Conservation (phyloP, 2,329 filamentous ascomycete species). For the Didymosphaeria variabile region DNA sequence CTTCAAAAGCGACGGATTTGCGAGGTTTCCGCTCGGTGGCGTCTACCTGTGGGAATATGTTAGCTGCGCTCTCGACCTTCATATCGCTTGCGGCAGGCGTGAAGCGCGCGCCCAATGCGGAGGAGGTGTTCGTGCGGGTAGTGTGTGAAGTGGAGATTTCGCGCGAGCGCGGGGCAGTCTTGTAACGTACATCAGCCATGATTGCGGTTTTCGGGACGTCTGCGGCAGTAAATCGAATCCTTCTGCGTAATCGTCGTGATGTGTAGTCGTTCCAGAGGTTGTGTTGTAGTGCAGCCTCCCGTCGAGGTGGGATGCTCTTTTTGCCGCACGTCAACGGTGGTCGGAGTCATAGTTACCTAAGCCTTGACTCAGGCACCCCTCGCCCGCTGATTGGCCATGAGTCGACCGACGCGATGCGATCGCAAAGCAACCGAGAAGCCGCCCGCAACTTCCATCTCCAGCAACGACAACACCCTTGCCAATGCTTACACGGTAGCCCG, state of each 20-base stretch:
- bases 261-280: slow-evolving; percentile 1
- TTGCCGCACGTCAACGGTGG: slow-evolving; percentile 21
- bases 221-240: slow-evolving; percentile 9
- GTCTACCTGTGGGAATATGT: slow-evolving; percentile 33
- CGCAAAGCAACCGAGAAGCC: slow-evolving; percentile 26
- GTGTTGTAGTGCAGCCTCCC: slow-evolving; percentile 5
- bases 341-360: slow-evolving; percentile 22
- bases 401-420: slow-evolving; percentile 22
- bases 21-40: slow-evolving; percentile 73
- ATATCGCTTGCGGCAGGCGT: background rate
- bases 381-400: slow-evolving; percentile 36
- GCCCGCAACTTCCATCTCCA: slow-evolving; percentile 19
- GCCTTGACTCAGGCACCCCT: slow-evolving; percentile 28
- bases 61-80: background rate
- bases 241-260: background rate
- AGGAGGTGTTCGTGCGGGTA: background rate
- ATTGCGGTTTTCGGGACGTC: slow-evolving; percentile 51
- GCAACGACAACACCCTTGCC: slow-evolving; percentile 14
- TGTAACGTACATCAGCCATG: slow-evolving; percentile 60
- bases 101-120: background rate
- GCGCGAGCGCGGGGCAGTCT: slow-evolving; percentile 32
- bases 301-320: slow-evolving; percentile 7
- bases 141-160: slow-evolving; percentile 30
- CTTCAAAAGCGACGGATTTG: slow-evolving; percentile 94
- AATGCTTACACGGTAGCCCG: slow-evolving; percentile 34